Base-by-base conservation (phyloP, 78 protist species). In the Chrysochromulina parva region DNA sequence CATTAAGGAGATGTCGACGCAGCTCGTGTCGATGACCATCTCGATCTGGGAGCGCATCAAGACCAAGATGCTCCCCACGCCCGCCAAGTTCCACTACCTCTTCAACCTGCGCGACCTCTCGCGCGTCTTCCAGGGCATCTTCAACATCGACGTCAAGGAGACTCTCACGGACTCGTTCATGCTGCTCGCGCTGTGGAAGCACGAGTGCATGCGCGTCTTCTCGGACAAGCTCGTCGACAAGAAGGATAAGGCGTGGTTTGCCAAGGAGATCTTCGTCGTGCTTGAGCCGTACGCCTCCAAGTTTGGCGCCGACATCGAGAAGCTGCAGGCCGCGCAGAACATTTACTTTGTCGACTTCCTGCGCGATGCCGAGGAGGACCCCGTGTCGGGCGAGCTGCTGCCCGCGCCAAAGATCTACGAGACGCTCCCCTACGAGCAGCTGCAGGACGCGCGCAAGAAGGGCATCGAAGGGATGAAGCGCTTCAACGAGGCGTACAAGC, bases 181-280 rank as follows among this genome's bases (percentile, higher is more conserved):
- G 66, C 10, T 93, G 16, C 55, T 52, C 19, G 82, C 93, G 38
- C 91, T 95, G 48, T 87, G 92, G 91, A 3, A n/a, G 50, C 95
- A 94, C 93, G 98, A 96, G 92, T 0, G 59, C 48, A 3, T 1
- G 52, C 80, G 98, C 26, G 95, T 93, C n/a, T 95, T 93, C 93
- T 50, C 91, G 20, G 98, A 96, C 81, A n/a, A 94, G 19, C 90
- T 96, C 53, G 47, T 89, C 10, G 19, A 7, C 24, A 24, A 48
- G 11, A 7, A 71, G 67, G n/a, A 20, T 28, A 26, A 47, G 22
- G 9, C 6, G 52, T 91, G 90, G 52, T 16, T 14, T 19, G 86
- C 55, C n/a, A 54, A 69, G 17, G 78, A 28, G 48, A n/a, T 9
- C 28, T 17, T 5, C 24, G 5, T 65, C 52, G 0, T 71, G n/a